phyloP scores from a whole-genome alignment of 2,329 filamentous ascomycete species.

The Ophiocordyceps robertsii region DNA sequence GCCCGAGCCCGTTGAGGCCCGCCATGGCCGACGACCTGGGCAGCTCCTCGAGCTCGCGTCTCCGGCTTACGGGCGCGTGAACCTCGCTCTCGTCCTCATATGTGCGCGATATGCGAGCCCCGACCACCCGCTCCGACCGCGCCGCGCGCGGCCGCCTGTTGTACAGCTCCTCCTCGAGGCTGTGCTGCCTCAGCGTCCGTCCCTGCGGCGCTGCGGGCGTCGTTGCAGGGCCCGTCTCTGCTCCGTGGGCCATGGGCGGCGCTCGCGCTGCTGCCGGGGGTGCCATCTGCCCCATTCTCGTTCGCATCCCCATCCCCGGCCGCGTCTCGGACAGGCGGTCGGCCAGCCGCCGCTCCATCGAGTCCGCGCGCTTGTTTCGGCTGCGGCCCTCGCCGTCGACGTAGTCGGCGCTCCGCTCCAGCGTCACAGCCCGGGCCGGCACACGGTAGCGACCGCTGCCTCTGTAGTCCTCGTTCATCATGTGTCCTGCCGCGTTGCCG shows the following conservation, averaged over 20 bases:
- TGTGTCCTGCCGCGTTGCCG: conserved; percentile 41
- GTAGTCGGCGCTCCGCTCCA: conserved; percentile 16
- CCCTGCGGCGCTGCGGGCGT: neutral
- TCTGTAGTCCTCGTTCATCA: conserved; percentile 47
- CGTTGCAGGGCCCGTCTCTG: conserved; percentile 1
- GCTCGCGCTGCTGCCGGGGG: conserved; percentile 8
- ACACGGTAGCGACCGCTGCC: conserved; percentile 2
- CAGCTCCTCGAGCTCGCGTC: conserved; percentile 11
- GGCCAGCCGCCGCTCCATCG: conserved; percentile 36
- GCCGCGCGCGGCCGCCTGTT: conserved; percentile 13
- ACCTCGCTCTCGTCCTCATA: conserved; percentile 19
- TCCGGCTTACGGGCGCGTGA: conserved; percentile 14
- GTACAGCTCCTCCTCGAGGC: conserved; percentile 24
- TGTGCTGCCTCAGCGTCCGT: conserved; percentile 20
- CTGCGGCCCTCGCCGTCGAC: conserved; percentile 27
- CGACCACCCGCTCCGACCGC: conserved; percentile 15
- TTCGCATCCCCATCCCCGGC: conserved; percentile 6
- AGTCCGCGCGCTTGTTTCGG: conserved; percentile 25
- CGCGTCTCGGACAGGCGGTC: conserved; percentile 35
- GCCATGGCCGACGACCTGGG: conserved; percentile 31
- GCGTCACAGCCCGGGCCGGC: neutral
- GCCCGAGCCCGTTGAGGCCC: conserved; percentile 27
- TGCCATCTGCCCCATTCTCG: conserved; percentile 16
- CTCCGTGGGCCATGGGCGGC: neutral
- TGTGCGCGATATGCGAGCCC: conserved; percentile 12